Conservation (phyloP, 2,329 filamentous ascomycete genomes). For the Septoria linicola region DNA sequence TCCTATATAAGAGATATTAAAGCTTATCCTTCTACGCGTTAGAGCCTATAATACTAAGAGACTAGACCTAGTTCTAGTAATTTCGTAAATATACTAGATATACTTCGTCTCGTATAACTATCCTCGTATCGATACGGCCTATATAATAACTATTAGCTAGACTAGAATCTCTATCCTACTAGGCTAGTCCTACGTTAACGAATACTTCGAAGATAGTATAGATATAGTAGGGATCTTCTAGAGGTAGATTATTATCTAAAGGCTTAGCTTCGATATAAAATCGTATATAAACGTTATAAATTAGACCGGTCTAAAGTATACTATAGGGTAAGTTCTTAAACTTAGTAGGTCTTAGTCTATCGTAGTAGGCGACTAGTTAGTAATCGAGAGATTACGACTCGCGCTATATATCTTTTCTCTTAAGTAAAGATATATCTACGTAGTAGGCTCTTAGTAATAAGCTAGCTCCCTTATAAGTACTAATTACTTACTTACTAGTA, state of each 20-base stretch:
- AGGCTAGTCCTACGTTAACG: slow-evolving; percentile 69
- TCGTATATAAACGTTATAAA: slow-evolving; percentile 92
- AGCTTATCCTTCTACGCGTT: slow-evolving; percentile 43
- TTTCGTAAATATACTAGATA: slow-evolving; percentile 72
- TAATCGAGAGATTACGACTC: slow-evolving; percentile 20
- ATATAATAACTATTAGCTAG: slow-evolving; percentile 56
- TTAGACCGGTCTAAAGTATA: slow-evolving; percentile 45
- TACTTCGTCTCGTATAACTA: slow-evolving; percentile 77
- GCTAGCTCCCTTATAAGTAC: slow-evolving; percentile 8
- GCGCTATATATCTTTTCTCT: slow-evolving; percentile 27
- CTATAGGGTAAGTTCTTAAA: slow-evolving; percentile 41
- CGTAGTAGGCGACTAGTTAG: slow-evolving; percentile 26
- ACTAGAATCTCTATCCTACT: slow-evolving; percentile 40
- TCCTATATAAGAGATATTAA: slow-evolving; percentile 61
- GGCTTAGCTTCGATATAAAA: slow-evolving; percentile 75
- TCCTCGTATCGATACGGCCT: slow-evolving; percentile 70
- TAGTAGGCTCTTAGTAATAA: slow-evolving; percentile 13
- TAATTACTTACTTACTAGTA: slow-evolving; percentile 12
- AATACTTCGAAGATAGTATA: slow-evolving; percentile 91
- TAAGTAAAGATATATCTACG: slow-evolving; percentile 19
- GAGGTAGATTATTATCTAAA: slow-evolving; percentile 69
- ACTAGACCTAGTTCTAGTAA: slow-evolving; percentile 77
- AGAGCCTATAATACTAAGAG: slow-evolving; percentile 46
- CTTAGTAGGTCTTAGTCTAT: slow-evolving; percentile 35
- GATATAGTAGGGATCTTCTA: slow-evolving; percentile 89